Evolutionary conservation across 371 early-diverging fungal genomes (phyloP).

Genomic region (Fennellomyces sp.): DNA sequence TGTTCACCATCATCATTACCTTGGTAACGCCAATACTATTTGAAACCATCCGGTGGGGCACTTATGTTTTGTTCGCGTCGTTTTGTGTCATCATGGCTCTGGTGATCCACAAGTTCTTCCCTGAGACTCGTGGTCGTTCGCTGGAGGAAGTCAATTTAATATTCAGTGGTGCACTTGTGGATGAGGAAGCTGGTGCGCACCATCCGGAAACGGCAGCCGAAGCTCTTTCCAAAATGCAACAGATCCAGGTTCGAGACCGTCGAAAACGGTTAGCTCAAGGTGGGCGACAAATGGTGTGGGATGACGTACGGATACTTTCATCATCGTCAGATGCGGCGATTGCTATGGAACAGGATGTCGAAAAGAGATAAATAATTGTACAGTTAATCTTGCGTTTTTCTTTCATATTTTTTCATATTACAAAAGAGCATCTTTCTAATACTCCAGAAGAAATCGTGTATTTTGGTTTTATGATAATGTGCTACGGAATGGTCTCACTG

Average conservation of each 20-base stretch:
- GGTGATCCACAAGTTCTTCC: conserved; percentile 69
- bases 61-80: conserved; percentile 65
- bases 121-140: conserved; percentile 71
- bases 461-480: too few species aligned
- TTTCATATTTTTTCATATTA: too few species aligned
- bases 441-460: too few species aligned
- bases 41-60: conserved; percentile 55
- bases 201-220: conserved; percentile 55
- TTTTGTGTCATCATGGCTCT: conserved; percentile 61
- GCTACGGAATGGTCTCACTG: too few species aligned
- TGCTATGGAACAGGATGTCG: neutral
- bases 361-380: conserved; percentile 6
- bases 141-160: conserved; percentile 51
- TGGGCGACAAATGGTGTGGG: neutral
- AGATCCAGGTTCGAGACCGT: conserved; percentile 18
- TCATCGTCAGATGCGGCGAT: neutral
- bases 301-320: neutral
- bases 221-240: conserved; percentile 23
- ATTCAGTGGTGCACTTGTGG: conserved; percentile 50
- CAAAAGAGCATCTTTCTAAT: too few species aligned
- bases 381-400: too few species aligned
- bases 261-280: conserved; percentile 13
- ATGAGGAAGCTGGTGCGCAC: conserved; percentile 46
- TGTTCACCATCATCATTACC: conserved; percentile 66
- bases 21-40: conserved; percentile 63